phyloP scores from a whole-genome alignment of 2,329 filamentous ascomycete species.

The Talaromyces sp. region DNA sequence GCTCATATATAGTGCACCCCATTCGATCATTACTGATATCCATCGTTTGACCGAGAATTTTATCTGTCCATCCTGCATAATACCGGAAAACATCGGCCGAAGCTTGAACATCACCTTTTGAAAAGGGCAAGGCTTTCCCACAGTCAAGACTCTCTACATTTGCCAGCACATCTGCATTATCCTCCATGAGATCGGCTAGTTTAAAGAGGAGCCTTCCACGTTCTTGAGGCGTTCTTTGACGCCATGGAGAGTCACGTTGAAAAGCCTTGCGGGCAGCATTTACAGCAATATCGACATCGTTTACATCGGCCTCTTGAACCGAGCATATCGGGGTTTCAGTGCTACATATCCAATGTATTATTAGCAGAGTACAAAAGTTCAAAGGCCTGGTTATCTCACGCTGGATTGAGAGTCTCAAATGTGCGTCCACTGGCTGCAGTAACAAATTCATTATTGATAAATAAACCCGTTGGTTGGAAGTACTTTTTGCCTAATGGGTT shows the following conservation, averaged over 20 bases:
- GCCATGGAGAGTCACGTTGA: conserved; percentile 58
- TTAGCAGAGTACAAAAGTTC: background rate
- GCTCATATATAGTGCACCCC: background rate
- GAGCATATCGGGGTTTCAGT: conserved; percentile 32
- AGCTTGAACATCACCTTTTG: background rate
- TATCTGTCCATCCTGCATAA: conserved; percentile 76
- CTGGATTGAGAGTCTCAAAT: conserved; percentile 60
- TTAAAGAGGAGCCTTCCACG: conserved; percentile 20
- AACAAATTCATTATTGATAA: conserved; percentile 72
- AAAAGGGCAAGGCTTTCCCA: background rate
- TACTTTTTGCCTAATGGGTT: conserved; percentile 43
- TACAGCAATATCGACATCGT: conserved; percentile 46
- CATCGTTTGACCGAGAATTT: conserved; percentile 73
- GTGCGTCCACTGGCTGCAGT: conserved; percentile 56
- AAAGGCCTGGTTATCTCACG: conserved; percentile 26
- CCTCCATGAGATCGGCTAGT: conserved; percentile 22
- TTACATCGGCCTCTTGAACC: conserved; percentile 39
- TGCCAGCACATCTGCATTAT: conserved; percentile 21
- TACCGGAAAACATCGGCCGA: conserved; percentile 51
- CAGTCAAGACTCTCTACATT: conserved; percentile 22
- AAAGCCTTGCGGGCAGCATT: conserved; percentile 52
- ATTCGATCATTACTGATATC: conserved; percentile 43
- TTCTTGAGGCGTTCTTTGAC: conserved; percentile 46
- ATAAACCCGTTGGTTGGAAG: conserved; percentile 63
- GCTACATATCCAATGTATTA: background rate